phyloP scores from a whole-genome alignment of 129 eudicot genomes.

The Daucus carota region DH1_v3.0 NC_030388.2:19298001-19298500 shows the following conservation, averaged over 20 bases:
- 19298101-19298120: too few species aligned
- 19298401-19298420: not conserved
- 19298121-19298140: not conserved
- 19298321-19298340: not conserved
- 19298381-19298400: not conserved
- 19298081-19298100: too few species aligned
- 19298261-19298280: slow-evolving; percentile 99
- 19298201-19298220: slow-evolving; percentile 36
- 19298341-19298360: not conserved
- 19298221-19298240: slow-evolving; percentile 95
- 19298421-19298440: not conserved
- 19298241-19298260: slow-evolving; percentile 98
- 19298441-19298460: not conserved
- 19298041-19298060: not conserved
- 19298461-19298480: not conserved
- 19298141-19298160: too few species aligned
- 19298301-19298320: not conserved
- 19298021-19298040: not conserved
- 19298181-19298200: not conserved
- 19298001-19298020: not conserved
- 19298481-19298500: not conserved
- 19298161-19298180: not conserved
- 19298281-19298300: slow-evolving; percentile 57
- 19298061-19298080: not conserved
- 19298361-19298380: not conserved